Conservation (phyloP, 2,329 filamentous ascomycete genomes). For the Bimuria novae-zelandiae region DNA sequence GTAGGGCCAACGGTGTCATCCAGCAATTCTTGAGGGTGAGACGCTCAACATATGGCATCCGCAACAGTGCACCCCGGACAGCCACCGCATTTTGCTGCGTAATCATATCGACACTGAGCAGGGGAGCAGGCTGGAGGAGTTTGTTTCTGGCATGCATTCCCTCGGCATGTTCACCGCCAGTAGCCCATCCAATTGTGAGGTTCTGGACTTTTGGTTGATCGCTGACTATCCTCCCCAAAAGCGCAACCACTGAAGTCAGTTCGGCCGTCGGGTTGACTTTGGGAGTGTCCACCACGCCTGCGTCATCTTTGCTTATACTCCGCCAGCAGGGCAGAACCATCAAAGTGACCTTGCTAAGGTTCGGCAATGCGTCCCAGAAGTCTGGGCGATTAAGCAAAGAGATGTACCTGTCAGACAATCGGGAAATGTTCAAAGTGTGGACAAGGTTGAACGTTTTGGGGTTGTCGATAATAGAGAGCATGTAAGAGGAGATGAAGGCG, state of each 20-base stretch:
- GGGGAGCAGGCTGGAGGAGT: slow-evolving; percentile 66
- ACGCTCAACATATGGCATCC: slow-evolving; percentile 61
- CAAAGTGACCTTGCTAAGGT: slow-evolving; percentile 60
- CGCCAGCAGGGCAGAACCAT: slow-evolving; percentile 71
- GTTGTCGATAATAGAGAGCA: slow-evolving; percentile 68
- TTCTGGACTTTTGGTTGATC: slow-evolving; percentile 57
- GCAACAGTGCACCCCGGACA: slow-evolving; percentile 47
- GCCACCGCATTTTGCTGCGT: slow-evolving; percentile 15
- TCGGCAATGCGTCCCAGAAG: slow-evolving; percentile 65
- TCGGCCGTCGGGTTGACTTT: slow-evolving; percentile 58
- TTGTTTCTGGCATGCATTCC: slow-evolving; percentile 66
- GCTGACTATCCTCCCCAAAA: slow-evolving; percentile 59
- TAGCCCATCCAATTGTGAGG: slow-evolving; percentile 68
- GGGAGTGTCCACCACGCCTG: slow-evolving; percentile 56
- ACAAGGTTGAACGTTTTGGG: slow-evolving; percentile 58
- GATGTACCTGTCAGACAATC: slow-evolving; percentile 66
- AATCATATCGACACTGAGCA: slow-evolving; percentile 40
- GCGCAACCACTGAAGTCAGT: slow-evolving; percentile 55
- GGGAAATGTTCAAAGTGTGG: slow-evolving; percentile 65
- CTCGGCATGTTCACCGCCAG: slow-evolving; percentile 68
- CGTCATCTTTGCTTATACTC: slow-evolving; percentile 58
- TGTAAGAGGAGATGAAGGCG: slow-evolving; percentile 70
- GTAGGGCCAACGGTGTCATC: slow-evolving; percentile 63
- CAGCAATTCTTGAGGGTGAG: slow-evolving; percentile 72
- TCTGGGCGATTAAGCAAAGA: slow-evolving; percentile 59